Evolutionary conservation across 106 monocot species (phyloP).

Genomic region (Dioscorea zingiberensis): DNA sequence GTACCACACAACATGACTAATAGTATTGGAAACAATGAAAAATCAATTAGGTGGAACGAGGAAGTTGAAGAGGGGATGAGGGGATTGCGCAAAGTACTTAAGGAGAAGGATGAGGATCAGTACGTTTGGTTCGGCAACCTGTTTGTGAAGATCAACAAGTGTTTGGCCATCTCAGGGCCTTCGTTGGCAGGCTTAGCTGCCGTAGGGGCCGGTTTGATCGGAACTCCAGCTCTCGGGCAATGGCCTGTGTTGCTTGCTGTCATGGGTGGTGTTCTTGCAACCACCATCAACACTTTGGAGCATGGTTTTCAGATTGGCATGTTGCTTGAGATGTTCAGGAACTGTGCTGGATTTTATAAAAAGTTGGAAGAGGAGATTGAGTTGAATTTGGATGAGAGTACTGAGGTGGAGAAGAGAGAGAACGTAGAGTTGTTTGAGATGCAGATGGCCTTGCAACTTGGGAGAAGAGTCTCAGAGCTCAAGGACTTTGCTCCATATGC

Average conservation of each 20-base stretch:
- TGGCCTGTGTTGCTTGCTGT: not conserved
- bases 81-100: slow-evolving; percentile 15
- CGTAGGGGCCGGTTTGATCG: slow-evolving; percentile 18
- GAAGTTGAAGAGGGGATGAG: slow-evolving; percentile 44
- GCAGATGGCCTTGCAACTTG: slow-evolving; percentile 6
- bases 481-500: not conserved
- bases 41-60: slow-evolving; percentile 49
- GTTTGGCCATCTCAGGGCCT: slow-evolving; percentile 54
- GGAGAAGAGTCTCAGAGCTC: slow-evolving; percentile 6
- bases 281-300: slow-evolving; percentile 20
- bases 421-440: slow-evolving; percentile 5
- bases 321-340: slow-evolving; percentile 37
- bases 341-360: slow-evolving; percentile 28
- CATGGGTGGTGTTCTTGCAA: slow-evolving; percentile 2
- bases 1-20: not conserved
- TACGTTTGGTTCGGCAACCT: slow-evolving; percentile 36
- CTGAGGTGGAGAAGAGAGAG: no score
- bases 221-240: slow-evolving; percentile 12
- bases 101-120: slow-evolving; percentile 38
- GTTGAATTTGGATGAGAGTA: slow-evolving; percentile 12
- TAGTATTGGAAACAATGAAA: no score
- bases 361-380: slow-evolving; percentile 28
- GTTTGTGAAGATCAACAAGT: slow-evolving; percentile 43
- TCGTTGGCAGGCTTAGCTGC: slow-evolving; percentile 44
- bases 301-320: slow-evolving; percentile 36